Percentiles rank a stretch among this genome's conserved stretches.
Conservation (phyloP, 805 yeast species). For the Pichia sporocuriosa region DNA sequence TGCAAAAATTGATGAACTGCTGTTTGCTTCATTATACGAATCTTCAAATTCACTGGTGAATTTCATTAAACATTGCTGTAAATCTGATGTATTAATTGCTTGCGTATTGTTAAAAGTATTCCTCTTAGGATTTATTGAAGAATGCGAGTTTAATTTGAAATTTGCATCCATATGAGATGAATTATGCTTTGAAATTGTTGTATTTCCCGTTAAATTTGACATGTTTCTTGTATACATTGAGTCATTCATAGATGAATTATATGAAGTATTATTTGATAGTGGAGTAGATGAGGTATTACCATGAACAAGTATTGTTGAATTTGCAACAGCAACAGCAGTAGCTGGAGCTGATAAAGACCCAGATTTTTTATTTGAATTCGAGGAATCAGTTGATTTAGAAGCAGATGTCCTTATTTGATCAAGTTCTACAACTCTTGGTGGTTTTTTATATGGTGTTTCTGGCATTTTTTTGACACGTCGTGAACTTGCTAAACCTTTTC, state of each 20-base stretch:
- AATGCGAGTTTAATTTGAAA: neutral
- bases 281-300: slow-evolving; percentile 2
- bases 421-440: slow-evolving; percentile 27
- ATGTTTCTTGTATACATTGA: slow-evolving; percentile 4
- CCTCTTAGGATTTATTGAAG: slow-evolving; percentile 10
- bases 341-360: slow-evolving; percentile 6
- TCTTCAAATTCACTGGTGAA: slow-evolving; percentile 39
- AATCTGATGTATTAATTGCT: slow-evolving; percentile 33
- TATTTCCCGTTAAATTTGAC: slow-evolving; percentile 4
- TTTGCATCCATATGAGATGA: no score
- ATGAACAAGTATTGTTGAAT: neutral
- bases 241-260: slow-evolving; percentile 5
- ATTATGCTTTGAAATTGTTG: slow-evolving; percentile 5
- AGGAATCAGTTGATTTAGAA: neutral
- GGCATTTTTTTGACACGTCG: slow-evolving; percentile 40
- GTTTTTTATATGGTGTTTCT: slow-evolving; percentile 58
- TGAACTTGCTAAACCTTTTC: slow-evolving; percentile 45
- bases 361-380: neutral
- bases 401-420: neutral
- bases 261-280: slow-evolving; percentile 5
- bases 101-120: slow-evolving; percentile 1
- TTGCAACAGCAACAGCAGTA: neutral
- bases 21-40: slow-evolving; percentile 7
- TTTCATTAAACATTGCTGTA: slow-evolving; percentile 34
- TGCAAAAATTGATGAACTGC: slow-evolving; percentile 25